Conservation (phyloP, 331 rosid genomes). For the Ulmus americana region DNA sequence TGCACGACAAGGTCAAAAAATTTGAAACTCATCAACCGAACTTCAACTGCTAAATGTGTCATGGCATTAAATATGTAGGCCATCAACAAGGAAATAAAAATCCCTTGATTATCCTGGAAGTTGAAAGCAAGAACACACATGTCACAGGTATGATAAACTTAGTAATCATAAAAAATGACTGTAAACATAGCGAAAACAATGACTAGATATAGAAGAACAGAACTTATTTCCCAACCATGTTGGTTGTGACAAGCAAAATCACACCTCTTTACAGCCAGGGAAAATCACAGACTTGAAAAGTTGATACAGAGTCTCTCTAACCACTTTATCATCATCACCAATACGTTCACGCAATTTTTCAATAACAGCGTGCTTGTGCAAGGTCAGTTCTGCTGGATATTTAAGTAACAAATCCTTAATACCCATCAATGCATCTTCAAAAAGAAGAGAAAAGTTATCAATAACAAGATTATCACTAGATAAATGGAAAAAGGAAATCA, state of each 20-base stretch:
- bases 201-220: background rate
- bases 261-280: constrained; percentile 76
- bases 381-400: constrained; percentile 59
- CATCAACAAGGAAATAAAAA: constrained; percentile 61
- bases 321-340: constrained; percentile 64
- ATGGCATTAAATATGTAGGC: constrained; percentile 77
- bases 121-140: constrained; percentile 17
- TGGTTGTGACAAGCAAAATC: background rate
- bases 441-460: background rate
- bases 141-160: constrained; percentile 19
- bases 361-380: constrained; percentile 53
- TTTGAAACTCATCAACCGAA: constrained; percentile 75
- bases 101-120: constrained; percentile 68
- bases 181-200: background rate
- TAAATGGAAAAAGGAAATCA: background rate
- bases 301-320: constrained; percentile 56
- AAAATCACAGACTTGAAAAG: constrained; percentile 62
- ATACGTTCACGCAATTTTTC: constrained; percentile 79
- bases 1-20: constrained; percentile 66
- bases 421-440: constrained; percentile 74
- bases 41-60: constrained; percentile 63
- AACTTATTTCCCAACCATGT: background rate
- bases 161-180: background rate
- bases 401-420: constrained; percentile 61
- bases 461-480: constrained; percentile 10